These are phyloP conservation scores for Anisodus tanguticus DNA, from an alignment of 257 asterid genomes.

Conservation along the genomic window DNA sequence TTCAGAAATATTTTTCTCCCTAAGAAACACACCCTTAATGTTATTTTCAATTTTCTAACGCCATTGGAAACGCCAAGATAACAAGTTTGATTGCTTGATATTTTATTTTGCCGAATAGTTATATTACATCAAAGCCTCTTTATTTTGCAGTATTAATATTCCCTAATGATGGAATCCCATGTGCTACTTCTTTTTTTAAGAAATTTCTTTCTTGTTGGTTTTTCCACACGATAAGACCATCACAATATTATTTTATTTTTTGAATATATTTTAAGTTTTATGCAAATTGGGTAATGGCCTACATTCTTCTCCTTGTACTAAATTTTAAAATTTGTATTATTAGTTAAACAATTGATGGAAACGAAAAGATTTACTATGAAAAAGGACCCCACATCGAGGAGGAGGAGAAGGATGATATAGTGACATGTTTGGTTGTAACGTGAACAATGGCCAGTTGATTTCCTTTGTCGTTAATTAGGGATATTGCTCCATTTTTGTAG, in stretches of 20 bases:
- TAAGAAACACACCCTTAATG: no score
- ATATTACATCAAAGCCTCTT: background rate
- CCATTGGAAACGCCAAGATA: background rate
- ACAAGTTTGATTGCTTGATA: background rate
- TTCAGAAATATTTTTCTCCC: no score
- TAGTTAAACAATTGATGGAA: background rate
- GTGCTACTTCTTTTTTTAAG: background rate
- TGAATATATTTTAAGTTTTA: background rate
- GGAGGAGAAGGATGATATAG: background rate
- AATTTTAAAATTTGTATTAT: background rate
- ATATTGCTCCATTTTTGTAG: background rate
- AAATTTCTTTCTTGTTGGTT: background rate
- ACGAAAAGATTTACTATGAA: background rate
- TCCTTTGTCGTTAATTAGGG: conserved; percentile 24
- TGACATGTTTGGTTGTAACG: background rate
- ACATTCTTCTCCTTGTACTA: background rate
- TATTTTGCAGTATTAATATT: background rate
- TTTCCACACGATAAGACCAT: background rate
- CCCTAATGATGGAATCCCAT: background rate
- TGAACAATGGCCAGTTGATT: conserved; percentile 13
- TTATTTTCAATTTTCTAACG: no score
- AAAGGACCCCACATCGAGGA: background rate
- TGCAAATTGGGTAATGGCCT: background rate
- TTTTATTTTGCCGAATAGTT: background rate
- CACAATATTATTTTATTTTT: background rate